A percentile compares a stretch with the other conserved stretches of the same genome.
Conservation (phyloP, 345 rosid genomes). For the Mallotus nudiflorus region DNA sequence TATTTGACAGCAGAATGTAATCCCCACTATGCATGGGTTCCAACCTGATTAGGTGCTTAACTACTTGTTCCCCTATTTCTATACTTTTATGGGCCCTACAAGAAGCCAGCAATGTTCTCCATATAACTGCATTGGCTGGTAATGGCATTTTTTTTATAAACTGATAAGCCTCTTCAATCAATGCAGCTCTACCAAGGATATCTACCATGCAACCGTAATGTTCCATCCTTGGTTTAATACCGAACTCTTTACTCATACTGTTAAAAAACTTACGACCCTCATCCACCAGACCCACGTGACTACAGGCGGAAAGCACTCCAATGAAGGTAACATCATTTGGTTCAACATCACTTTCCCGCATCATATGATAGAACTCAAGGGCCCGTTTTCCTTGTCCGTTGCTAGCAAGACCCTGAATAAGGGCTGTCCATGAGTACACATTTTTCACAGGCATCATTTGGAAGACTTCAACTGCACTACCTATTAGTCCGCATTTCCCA, state of each 20-base stretch:
- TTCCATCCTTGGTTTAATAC: slow-evolving; percentile 17
- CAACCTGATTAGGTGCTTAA: slow-evolving; percentile 27
- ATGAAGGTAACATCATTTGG: slow-evolving; percentile 43
- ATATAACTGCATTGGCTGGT: slow-evolving; percentile 38
- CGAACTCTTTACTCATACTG: slow-evolving; percentile 24
- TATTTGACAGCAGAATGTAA: slow-evolving; percentile 37
- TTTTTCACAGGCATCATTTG: slow-evolving; percentile 32
- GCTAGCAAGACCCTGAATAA: slow-evolving; percentile 46
- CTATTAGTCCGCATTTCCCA: slow-evolving; percentile 38
- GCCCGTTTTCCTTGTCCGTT: slow-evolving; percentile 44
- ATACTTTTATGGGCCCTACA: slow-evolving; percentile 45
- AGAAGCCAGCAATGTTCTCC: slow-evolving; percentile 48
- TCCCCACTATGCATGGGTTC: slow-evolving; percentile 48
- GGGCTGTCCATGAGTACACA: slow-evolving; percentile 38
- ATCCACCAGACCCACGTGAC: slow-evolving; percentile 37
- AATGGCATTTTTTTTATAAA: slow-evolving; percentile 10
- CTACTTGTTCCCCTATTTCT: slow-evolving; percentile 33
- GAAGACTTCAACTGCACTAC: slow-evolving; percentile 36
- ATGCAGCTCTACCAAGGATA: slow-evolving; percentile 10
- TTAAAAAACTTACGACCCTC: slow-evolving; percentile 33
- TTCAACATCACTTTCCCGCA: slow-evolving; percentile 28
- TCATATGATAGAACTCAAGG: slow-evolving; percentile 29
- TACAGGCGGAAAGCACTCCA: slow-evolving; percentile 41
- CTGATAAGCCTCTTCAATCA: slow-evolving; percentile 13
- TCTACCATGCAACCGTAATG: slow-evolving; percentile 14